phyloP scores from a whole-genome alignment of 768 basidiomycete genomes.

The Kwoniella pini region DNA sequence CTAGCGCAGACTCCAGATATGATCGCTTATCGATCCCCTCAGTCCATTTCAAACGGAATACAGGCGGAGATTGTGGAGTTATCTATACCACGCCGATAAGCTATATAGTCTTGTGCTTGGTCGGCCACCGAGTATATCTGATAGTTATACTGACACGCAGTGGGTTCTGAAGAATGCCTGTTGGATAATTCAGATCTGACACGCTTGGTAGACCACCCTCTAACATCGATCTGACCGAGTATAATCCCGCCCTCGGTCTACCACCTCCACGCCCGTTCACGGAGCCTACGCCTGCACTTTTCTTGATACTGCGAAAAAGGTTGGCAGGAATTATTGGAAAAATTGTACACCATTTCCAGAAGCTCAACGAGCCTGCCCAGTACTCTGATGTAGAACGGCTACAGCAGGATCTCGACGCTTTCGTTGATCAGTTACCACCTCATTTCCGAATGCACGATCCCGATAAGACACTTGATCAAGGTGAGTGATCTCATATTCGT shows the following conservation, averaged over 20 bases:
- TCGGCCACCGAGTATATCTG: slow-evolving; percentile 77
- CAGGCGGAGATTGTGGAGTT: slow-evolving; percentile 81
- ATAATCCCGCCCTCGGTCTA: slow-evolving; percentile 31
- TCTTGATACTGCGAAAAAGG: slow-evolving; percentile 80
- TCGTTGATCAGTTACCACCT: slow-evolving; percentile 73
- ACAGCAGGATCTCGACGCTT: slow-evolving; percentile 80
- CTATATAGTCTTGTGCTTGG: slow-evolving; percentile 80
- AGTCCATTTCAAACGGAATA: slow-evolving; percentile 75
- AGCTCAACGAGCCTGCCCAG: slow-evolving; percentile 74
- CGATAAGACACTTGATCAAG: slow-evolving; percentile 43
- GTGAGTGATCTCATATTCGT: slow-evolving; percentile 62
- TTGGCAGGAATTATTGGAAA: slow-evolving; percentile 80
- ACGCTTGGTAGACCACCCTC: slow-evolving; percentile 56
- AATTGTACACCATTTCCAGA: slow-evolving; percentile 93
- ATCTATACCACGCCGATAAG: slow-evolving; percentile 86
- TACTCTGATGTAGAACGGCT: slow-evolving; percentile 80
- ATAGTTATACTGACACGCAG: slow-evolving; percentile 77
- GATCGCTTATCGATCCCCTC: neutral
- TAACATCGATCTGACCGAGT: slow-evolving; percentile 58
- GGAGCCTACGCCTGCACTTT: slow-evolving; percentile 79
- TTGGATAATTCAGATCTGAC: neutral
- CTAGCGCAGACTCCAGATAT: neutral
- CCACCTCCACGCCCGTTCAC: slow-evolving; percentile 54
- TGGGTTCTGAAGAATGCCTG: slow-evolving; percentile 13
- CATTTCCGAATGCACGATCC: slow-evolving; percentile 49